Evolutionary conservation across 148 eudicot genomes (phyloP).

Genomic region (Rhododendron ovatum): DNA sequence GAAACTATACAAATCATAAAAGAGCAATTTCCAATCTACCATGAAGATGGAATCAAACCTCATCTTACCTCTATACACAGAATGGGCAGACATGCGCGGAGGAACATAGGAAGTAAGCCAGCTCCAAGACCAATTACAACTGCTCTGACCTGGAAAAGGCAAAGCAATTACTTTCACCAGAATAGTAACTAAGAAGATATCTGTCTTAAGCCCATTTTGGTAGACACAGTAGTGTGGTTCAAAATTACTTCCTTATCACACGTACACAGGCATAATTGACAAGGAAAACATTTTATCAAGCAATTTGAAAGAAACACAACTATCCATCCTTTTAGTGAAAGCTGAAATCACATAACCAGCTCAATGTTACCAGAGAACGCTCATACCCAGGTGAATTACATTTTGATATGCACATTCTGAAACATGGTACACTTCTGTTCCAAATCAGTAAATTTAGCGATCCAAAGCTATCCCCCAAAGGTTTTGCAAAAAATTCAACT

Average conservation of each 20-base stretch:
- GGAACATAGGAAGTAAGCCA: conserved; percentile 93
- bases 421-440: neutral
- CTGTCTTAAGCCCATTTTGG: neutral
- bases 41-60: conserved; percentile 5
- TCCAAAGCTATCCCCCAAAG: neutral
- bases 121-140: conserved; percentile 97
- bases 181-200: neutral
- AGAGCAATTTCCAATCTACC: conserved; percentile 9
- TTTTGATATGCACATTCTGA: neutral
- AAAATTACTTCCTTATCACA: neutral
- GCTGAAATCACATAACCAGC: neutral
- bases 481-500: neutral
- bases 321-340: neutral
- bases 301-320: neutral
- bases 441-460: neutral
- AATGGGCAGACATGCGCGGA: conserved; percentile 53
- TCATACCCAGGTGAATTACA: neutral
- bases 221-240: neutral
- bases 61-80: conserved; percentile 59
- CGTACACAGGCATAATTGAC: neutral
- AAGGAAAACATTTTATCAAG: neutral
- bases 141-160: conserved; percentile 49
- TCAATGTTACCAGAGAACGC: neutral
- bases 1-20: conserved; percentile 10
- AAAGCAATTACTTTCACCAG: neutral